Percentiles rank a stretch among this genome's conserved stretches.
Evolutionary conservation across 148 eudicot species (phyloP).

Genomic region (Vaccinium vitisidaea): DNA sequence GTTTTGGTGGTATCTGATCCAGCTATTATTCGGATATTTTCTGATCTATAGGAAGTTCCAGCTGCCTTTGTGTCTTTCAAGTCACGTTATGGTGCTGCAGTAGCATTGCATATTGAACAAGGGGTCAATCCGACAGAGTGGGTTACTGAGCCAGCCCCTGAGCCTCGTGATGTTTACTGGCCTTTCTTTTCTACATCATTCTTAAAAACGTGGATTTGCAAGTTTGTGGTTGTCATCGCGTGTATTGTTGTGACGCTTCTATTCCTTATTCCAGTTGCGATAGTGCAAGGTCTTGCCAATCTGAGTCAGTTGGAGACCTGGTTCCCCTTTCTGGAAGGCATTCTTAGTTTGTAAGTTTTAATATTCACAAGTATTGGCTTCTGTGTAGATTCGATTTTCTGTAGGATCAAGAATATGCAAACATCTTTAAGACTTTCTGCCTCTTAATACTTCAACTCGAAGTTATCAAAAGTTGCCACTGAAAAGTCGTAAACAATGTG

Average conservation of each 20-base stretch:
- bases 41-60: conserved; percentile 57
- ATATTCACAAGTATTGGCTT: neutral
- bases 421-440: neutral
- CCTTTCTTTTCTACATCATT: conserved; percentile 84
- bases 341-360: conserved; percentile 61
- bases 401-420: neutral
- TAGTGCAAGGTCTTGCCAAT: conserved; percentile 89
- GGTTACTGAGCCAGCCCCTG: conserved; percentile 87
- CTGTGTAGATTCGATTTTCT: neutral
- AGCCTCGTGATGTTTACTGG: conserved; percentile 87
- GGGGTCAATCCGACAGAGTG: conserved; percentile 77
- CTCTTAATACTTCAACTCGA: neutral
- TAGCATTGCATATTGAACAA: conserved; percentile 67
- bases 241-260: conserved; percentile 50
- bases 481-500: neutral
- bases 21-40: neutral
- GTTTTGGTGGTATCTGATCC: conserved; percentile 8
- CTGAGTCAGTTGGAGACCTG: conserved; percentile 65
- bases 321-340: conserved; percentile 65
- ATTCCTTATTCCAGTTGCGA: conserved; percentile 67
- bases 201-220: conserved; percentile 64
- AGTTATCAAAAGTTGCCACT: neutral
- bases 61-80: conserved; percentile 93
- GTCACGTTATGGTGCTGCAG: conserved; percentile 72
- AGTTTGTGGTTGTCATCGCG: conserved; percentile 44